These are phyloP conservation scores for Geranium incanum DNA, from an alignment of 441 rosid genomes.

Conservation along the genomic window DNA sequence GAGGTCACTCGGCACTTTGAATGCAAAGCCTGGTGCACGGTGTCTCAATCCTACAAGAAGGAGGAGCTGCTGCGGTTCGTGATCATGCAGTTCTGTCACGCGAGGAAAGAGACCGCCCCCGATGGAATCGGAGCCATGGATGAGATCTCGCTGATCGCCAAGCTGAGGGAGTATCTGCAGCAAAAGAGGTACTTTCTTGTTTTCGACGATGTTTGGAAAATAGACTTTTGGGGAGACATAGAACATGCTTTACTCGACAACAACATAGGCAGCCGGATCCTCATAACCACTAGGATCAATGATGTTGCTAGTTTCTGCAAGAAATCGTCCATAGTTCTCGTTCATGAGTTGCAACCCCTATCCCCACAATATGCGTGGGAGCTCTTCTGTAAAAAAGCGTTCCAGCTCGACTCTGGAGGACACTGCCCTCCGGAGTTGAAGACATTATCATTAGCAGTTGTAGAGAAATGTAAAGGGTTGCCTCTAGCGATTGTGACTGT, in stretches of 20 bases:
- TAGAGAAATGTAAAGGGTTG: conserved; percentile 6
- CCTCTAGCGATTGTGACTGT: background rate
- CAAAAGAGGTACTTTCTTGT: background rate
- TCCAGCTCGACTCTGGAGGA: background rate
- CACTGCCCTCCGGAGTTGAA: background rate
- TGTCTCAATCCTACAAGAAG: conserved; percentile 8
- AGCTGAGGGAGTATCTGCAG: conserved; percentile 2
- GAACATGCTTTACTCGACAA: background rate
- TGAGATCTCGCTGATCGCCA: background rate
- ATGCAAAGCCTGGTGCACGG: conserved; percentile 11
- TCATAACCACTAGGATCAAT: background rate
- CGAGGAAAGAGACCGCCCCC: background rate
- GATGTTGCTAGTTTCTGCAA: background rate
- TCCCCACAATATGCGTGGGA: background rate
- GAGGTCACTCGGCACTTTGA: background rate
- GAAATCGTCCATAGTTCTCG: background rate
- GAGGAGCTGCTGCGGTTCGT: background rate
- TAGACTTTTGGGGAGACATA: conserved; percentile 1
- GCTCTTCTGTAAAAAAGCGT: background rate
- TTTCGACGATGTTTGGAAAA: background rate
- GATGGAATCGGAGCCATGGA: background rate
- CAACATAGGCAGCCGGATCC: background rate
- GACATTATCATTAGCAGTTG: background rate
- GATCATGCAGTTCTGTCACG: background rate
- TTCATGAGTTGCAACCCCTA: background rate